Base-by-base conservation (phyloP, 2,329 filamentous ascomycete species). In the Penicillium sp. region DNA sequence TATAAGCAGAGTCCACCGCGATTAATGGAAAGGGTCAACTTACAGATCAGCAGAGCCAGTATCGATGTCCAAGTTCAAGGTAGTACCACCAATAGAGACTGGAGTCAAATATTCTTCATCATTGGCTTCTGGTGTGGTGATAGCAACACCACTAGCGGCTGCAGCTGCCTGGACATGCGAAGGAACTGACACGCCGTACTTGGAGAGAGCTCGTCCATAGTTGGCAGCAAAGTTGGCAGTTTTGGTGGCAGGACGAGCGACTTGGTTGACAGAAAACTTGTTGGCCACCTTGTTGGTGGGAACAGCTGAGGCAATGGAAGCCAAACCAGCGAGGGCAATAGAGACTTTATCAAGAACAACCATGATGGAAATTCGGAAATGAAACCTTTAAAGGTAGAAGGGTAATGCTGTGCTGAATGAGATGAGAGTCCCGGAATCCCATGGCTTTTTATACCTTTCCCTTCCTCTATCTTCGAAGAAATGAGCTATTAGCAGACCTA, bases 191-290 rank as follows among this genome's bases (percentile, higher is more conserved):
- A 41, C 63, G 7, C 63, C 67, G 34, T 63, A 69, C 51, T 67
- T 70, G 44, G 48, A 29, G 33, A 69, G 37, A 3, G 60, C 55
- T 12, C 52, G 61, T 37, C 63, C 64, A 20, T 69, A 69, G 9
- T 60, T 32, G 5, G 43, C 61, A 3, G 68, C 60, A 34, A 69
- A 55, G 53, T 67, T 69, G 46, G 62, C 32, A 15, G 50, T 55
- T 44, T 59, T 62, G 9, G 56, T 51, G 17, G 46, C 41, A 3
- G 55, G 50, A 17, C 49, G 60, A 40, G 54, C 40, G 3, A 65
- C 26, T 55, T 71, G 68, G 41, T 65, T 62, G 55, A 71, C 37
- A 2, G 61, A 63, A 60, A 71, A 71, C 49, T 59, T 61, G 48
- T 59, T 56, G 37, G 51, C 59, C 26, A 55, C 34, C 32, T 58